phyloP scores from a whole-genome alignment of 768 basidiomycete species.

The Mrakia hoshinonis region DNA sequence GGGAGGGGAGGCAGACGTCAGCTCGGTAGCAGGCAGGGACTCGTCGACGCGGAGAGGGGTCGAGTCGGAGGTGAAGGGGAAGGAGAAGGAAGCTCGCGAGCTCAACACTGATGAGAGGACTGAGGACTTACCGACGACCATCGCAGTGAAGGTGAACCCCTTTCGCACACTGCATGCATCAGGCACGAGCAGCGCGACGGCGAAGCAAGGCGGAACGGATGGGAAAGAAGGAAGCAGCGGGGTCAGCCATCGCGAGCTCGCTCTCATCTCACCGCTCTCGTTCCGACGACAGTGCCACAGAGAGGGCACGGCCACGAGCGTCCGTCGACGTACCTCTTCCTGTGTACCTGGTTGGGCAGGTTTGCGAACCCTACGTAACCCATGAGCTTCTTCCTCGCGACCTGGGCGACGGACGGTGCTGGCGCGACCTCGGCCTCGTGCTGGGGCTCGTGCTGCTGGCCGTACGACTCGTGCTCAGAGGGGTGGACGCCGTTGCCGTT shows the following conservation, averaged over 20 bases:
- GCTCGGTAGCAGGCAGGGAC: neutral
- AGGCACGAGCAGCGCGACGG: neutral
- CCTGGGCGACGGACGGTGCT: no score
- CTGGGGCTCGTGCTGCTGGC: no score
- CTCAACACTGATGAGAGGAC: neutral
- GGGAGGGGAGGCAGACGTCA: neutral
- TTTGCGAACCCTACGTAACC: slow-evolving; percentile 60
- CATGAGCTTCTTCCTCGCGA: slow-evolving; percentile 38
- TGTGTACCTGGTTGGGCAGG: slow-evolving; percentile 97
- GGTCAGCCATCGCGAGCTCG: neutral
- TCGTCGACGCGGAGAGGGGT: slow-evolving; percentile 2
- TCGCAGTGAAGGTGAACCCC: slow-evolving; percentile 92
- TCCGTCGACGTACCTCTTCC: slow-evolving; percentile 59
- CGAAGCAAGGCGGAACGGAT: neutral
- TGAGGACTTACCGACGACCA: slow-evolving; percentile 85
- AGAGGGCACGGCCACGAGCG: neutral
- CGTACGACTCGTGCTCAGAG: no score
- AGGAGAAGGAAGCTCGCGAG: slow-evolving; percentile 32
- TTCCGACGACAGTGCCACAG: no score
- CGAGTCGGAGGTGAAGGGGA: slow-evolving; percentile 30
- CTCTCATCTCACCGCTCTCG: neutral
- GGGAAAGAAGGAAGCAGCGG: no score
- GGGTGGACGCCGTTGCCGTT: no score
- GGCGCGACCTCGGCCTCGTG: no score
- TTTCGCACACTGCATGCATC: slow-evolving; percentile 24